phyloP scores from a whole-genome alignment of 2,329 filamentous ascomycete species.

The Intubia oerlemansii region DNA sequence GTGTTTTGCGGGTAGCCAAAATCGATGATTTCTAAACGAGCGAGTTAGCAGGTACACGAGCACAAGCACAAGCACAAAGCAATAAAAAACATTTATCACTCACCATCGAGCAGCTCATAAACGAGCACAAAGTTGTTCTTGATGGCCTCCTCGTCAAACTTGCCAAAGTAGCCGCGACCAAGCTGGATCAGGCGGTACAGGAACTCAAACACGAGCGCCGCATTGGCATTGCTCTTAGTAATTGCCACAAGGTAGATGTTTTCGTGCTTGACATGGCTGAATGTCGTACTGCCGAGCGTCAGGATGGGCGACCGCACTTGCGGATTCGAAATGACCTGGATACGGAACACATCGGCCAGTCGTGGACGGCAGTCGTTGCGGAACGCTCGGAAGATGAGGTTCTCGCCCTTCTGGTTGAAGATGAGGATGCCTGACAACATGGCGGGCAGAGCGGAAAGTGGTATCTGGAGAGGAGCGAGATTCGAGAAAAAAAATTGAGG shows the following conservation, averaged over 20 bases:
- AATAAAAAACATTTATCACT: too few species aligned
- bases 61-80: background rate
- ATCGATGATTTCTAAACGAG: slow-evolving; percentile 66
- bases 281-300: slow-evolving; percentile 91
- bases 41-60: slow-evolving; percentile 6
- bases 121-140: slow-evolving; percentile 99
- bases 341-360: slow-evolving; percentile 96
- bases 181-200: slow-evolving; percentile 78
- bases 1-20: slow-evolving; percentile 99
- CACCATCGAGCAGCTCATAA: slow-evolving; percentile 88
- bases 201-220: slow-evolving; percentile 93
- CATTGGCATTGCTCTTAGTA: slow-evolving; percentile 98
- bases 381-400: slow-evolving; percentile 97
- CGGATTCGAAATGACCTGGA: slow-evolving; percentile 96
- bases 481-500: too few species aligned
- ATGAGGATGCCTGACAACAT: slow-evolving; percentile 97
- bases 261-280: slow-evolving; percentile 98
- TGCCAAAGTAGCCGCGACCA: slow-evolving; percentile 91
- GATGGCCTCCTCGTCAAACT: slow-evolving; percentile 97
- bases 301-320: slow-evolving; percentile 95
- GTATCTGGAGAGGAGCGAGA: too few species aligned
- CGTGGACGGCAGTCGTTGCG: slow-evolving; percentile 95
- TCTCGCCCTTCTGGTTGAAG: slow-evolving; percentile 99
- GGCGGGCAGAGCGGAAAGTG: too few species aligned
- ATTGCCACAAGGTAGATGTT: slow-evolving; percentile 97